Evolutionary conservation across 2,329 filamentous ascomycete species (phyloP), one percentile per base, ranked within the genome.

Genomic region (Cercospora sp.): DNA sequence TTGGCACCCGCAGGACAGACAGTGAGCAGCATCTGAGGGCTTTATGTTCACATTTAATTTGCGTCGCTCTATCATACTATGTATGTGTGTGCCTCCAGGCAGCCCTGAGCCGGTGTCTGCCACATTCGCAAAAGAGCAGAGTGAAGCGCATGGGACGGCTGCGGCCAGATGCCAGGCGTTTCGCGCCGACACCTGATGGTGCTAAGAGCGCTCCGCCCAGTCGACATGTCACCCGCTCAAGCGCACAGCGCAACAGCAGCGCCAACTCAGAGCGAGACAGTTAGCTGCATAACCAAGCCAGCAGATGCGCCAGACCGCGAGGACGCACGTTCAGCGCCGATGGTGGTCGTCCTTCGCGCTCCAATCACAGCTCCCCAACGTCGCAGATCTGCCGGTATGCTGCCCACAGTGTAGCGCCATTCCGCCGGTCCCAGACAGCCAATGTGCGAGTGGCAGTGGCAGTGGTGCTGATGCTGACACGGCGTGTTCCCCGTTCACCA

Each of bases 231-330:
- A 64, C 65, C 64, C 65, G 63, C 68, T 66, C 60, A 65, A 68
- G 69, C 63, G 68, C 69, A 69, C 65, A 60, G 63, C 62, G 58
- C 59, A 64, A 60, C 61, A 68, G 67, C 68, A 66, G 67, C 69
- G 63, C 64, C 64, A 66, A 48, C 60, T 60, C 53, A 61, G 57
- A 65, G 66, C 66, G 62, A 61, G 64, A 68, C 51, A 65, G 63
- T 68, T 69, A 69, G 68, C 68, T 67, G 68, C 68, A 69, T 63
- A 68, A 57, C 62, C 66, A 69, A 58, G 61, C 62, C 48, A 55
- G 45, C 28, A 64, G 61, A 64, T 57, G 51, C 61, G 64, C 63
- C 67, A 69, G 65, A 68, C 58, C 51, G 65, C 62, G 53, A 65
- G 59, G 57, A 62, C 62, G 66, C 66, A 68, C 62, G 66, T 58